A percentile compares a stretch with the other conserved stretches of the same genome.
Conservation (phyloP, 163 green algal species). For the Coccomyxa subellipsoidea region DNA sequence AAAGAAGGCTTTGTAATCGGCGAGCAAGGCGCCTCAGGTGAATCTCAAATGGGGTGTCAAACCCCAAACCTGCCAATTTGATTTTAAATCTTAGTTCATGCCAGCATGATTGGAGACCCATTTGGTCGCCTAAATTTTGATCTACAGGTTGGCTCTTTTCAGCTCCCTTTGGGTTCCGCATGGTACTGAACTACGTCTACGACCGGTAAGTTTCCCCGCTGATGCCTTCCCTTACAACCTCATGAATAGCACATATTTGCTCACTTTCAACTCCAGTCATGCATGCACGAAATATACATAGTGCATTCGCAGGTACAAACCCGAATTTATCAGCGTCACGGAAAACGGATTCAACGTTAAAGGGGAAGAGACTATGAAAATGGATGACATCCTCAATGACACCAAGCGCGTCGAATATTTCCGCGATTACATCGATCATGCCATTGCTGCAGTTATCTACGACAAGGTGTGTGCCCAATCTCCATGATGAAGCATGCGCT, state of each 20-base stretch:
- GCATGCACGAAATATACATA: background rate
- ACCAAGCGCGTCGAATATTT: background rate
- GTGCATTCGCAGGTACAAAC: background rate
- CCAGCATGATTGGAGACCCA: too few relatives aligned
- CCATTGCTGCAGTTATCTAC: background rate
- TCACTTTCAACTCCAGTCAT: background rate
- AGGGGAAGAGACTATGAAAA: background rate
- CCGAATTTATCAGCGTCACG: background rate
- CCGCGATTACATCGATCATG: background rate
- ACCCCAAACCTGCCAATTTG: too few relatives aligned
- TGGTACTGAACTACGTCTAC: constrained; percentile 35
- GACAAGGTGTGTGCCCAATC: background rate
- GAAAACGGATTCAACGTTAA: constrained; percentile 3
- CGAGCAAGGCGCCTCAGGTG: background rate
- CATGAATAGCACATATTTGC: background rate
- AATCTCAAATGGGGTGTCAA: too few relatives aligned
- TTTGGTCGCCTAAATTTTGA: too few relatives aligned
- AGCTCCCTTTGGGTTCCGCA: constrained; percentile 49
- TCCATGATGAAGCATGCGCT: background rate
- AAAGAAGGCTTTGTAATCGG: background rate
- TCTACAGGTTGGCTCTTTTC: constrained; percentile 49
- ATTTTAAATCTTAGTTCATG: too few relatives aligned
- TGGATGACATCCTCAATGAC: background rate
- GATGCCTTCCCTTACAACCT: background rate
- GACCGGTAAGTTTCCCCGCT: background rate